A percentile compares a stretch with the other conserved stretches of the same genome.
Evolutionary conservation across 2,329 filamentous ascomycete genomes (phyloP).

Genomic region (Decorospora gaudefroyi): DNA sequence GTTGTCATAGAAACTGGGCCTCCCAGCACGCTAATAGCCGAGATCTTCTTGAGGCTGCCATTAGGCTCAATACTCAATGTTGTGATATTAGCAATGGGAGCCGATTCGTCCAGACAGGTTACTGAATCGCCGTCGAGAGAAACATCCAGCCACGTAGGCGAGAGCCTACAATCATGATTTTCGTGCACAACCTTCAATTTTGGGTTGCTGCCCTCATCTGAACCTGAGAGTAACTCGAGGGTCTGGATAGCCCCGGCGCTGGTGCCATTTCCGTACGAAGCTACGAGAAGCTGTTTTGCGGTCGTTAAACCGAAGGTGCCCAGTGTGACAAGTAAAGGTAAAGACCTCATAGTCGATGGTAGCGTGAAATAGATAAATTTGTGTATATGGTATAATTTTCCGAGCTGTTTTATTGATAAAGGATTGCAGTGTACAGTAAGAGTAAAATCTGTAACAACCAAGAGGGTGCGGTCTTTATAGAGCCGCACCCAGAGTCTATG

Average conservation of each 20-base stretch:
- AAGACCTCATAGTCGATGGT: conserved; percentile 3
- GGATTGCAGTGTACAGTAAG: too few relatives aligned
- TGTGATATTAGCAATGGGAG: conserved; percentile 51
- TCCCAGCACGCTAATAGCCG: conserved; percentile 41
- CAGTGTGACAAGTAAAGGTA: conserved; percentile 26
- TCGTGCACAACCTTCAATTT: conserved; percentile 52
- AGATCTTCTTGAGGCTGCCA: conserved; percentile 47
- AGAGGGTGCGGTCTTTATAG: too few relatives aligned
- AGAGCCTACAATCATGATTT: conserved; percentile 56
- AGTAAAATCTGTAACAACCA: neutral
- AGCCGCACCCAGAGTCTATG: too few relatives aligned
- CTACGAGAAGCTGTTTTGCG: conserved; percentile 46
- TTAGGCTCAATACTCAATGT: conserved; percentile 24
- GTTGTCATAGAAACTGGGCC: conserved; percentile 51
- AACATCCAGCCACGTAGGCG: conserved; percentile 65
- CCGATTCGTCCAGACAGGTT: conserved; percentile 66
- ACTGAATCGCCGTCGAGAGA: conserved; percentile 57
- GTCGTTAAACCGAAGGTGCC: conserved; percentile 9
- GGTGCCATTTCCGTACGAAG: conserved; percentile 47
- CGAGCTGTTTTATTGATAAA: too few relatives aligned
- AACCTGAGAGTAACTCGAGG: conserved; percentile 30
- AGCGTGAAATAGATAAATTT: neutral
- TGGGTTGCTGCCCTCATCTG: conserved; percentile 8
- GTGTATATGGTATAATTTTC: too few relatives aligned
- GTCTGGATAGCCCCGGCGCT: conserved; percentile 49